Conservation (phyloP, 2,329 filamentous ascomycete species). For the Stachybotrys echinatus region DNA sequence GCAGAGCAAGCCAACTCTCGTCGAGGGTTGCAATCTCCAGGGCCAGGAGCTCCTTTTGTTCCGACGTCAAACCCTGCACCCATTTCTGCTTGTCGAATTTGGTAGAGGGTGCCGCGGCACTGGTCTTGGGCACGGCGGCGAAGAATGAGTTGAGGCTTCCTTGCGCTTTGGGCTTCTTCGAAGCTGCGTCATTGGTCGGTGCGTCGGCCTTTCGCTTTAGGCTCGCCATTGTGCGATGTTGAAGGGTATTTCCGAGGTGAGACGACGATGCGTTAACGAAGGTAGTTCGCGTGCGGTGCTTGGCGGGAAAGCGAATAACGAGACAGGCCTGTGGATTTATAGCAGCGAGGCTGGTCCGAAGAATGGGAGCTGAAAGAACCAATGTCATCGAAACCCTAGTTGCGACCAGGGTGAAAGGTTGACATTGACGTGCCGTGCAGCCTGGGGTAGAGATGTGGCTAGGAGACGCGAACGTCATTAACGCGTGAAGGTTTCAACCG, state of each 20-base stretch:
- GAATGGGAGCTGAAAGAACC: background rate
- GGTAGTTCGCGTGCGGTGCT: background rate
- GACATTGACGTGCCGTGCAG: background rate
- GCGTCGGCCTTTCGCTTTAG: slow-evolving; percentile 63
- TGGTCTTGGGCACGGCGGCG: slow-evolving; percentile 54
- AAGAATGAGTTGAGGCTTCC: slow-evolving; percentile 89
- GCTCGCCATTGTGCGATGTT: slow-evolving; percentile 38
- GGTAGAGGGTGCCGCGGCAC: slow-evolving; percentile 14
- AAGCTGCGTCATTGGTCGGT: slow-evolving; percentile 36
- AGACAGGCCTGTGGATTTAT: background rate
- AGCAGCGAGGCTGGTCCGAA: background rate
- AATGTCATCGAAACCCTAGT: background rate
- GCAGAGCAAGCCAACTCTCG: slow-evolving; percentile 81
- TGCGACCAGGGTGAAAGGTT: background rate
- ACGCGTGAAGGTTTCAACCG: background rate
- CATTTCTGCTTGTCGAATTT: slow-evolving; percentile 89
- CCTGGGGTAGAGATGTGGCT: background rate
- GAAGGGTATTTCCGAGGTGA: background rate
- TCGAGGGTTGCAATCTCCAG: slow-evolving; percentile 91
- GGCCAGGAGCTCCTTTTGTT: slow-evolving; percentile 76
- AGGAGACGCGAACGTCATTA: background rate
- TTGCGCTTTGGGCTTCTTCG: slow-evolving; percentile 70
- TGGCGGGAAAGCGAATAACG: background rate
- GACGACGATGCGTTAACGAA: background rate
- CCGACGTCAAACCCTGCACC: slow-evolving; percentile 70